Evolutionary conservation across 2,329 filamentous ascomycete genomes (phyloP), one percentile per base, ranked within the genome.

Genomic region (Amauroascus niger): DNA sequence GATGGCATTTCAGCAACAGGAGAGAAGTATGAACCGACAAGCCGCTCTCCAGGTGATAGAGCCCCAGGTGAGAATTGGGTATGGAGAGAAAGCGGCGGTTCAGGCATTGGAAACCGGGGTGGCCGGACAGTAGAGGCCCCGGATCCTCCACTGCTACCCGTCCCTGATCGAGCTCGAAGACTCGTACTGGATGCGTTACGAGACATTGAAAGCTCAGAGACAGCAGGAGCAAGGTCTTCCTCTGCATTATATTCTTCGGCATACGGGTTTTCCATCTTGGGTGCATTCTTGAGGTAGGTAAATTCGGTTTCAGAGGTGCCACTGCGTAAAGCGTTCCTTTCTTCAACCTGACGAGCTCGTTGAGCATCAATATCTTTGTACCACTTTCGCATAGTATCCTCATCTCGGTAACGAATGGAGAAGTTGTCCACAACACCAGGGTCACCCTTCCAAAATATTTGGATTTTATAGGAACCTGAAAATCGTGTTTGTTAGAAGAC

Each of bases 401-500:
- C 93, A 57, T 91, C 93, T 49, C 81, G 79, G 69, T 96, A 97
- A 61, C 88, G 87, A 65, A 98, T 95, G 63, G 91, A 84, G 68
- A 98, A 97, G 65, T 94, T 95, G 67, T 98, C 91, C 30, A 96
- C 90, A 28, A 97, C 88, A 3, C 88, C 88, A 0, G 90, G 88
- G 39, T 60, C 58, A 30, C 91, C 91, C 71, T 93, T 97, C 93
- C 93, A 98, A 78, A 90, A 96, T 53, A 98, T 97, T 66, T 97
- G 91, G 57, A 96, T 87, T 1, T 87, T 91, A 67, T 97, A 95
- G 9, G 88, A 91, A 46, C 88, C 89, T 93, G 63, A 9, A 49
- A 8, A 16, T 33, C 35, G 26, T 11, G 22, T 8, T 43, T 30
- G 49, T 51, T 43, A 51, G 37, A 28, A 4, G 6, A 13, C 26